Conservation (phyloP, 2,329 filamentous ascomycete species). For the Colletotrichum australisinense region DNA sequence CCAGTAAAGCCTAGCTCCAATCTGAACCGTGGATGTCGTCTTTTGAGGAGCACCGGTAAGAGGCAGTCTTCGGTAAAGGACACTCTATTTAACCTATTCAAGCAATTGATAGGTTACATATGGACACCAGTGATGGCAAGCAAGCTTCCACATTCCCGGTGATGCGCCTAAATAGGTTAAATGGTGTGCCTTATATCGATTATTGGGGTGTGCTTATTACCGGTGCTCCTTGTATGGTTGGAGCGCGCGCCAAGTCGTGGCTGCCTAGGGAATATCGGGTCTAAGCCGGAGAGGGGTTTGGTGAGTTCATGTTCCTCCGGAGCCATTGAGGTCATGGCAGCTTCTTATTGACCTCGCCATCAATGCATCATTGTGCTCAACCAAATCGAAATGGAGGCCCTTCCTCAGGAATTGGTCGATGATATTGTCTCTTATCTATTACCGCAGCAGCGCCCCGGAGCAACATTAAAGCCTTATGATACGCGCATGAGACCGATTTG, state of each 20-base stretch:
- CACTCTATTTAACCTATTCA: too few species aligned
- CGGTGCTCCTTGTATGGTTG: not conserved
- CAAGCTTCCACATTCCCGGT: too few species aligned
- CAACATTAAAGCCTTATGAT: not conserved
- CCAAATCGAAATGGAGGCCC: not conserved
- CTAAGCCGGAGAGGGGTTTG: not conserved
- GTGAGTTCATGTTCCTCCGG: not conserved
- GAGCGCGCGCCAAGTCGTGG: not conserved
- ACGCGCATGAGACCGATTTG: not conserved
- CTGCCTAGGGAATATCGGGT: not conserved
- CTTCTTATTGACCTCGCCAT: not conserved
- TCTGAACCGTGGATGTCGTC: not conserved
- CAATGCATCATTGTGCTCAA: not conserved
- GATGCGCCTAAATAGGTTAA: too few species aligned
- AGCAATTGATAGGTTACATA: too few species aligned
- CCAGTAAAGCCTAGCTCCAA: not conserved
- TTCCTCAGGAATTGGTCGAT: not conserved
- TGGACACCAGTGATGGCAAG: too few species aligned
- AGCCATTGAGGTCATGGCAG: not conserved
- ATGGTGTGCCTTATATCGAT: too few species aligned
- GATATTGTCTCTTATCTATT: not conserved
- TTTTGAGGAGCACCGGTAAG: too few species aligned
- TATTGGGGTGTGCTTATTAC: too few species aligned
- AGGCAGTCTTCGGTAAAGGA: too few species aligned
- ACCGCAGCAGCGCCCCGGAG: not conserved